phyloP scores from a whole-genome alignment of 164 flowering plant species.

The Saururus chinensis region DNA sequence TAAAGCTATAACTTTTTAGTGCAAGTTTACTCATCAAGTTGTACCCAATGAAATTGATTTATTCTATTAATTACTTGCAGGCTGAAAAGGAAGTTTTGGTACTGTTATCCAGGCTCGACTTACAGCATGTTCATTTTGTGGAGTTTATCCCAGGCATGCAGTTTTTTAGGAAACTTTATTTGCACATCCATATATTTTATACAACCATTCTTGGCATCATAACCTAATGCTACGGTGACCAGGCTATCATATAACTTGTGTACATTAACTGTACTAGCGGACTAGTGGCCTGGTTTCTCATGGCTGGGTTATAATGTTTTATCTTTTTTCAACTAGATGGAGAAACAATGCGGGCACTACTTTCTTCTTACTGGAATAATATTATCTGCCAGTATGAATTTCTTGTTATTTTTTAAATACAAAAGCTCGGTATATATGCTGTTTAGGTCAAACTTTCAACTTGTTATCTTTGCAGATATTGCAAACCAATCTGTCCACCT shows the following conservation, averaged over 20 bases:
- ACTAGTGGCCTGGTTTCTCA: no score
- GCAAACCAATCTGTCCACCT: constrained; percentile 81
- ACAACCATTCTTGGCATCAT: background rate
- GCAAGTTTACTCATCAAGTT: no score
- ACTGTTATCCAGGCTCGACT: constrained; percentile 70
- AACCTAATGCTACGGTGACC: no score
- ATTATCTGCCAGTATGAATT: background rate
- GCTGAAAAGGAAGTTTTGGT: constrained; percentile 78
- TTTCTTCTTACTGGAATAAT: background rate
- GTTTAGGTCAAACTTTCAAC: background rate
- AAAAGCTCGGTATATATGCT: background rate
- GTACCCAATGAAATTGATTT: background rate
- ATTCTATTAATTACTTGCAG: constrained; percentile 31
- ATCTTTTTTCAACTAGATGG: background rate
- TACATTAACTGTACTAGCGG: no score
- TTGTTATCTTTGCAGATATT: constrained; percentile 34
- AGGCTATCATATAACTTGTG: no score
- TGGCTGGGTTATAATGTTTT: no score
- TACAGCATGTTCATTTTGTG: constrained; percentile 43
- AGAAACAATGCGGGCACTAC: background rate
- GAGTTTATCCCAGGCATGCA: constrained; percentile 62
- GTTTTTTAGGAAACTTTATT: background rate
- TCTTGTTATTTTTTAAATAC: background rate
- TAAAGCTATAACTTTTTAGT: background rate
- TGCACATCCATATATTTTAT: background rate